A percentile compares a stretch with the other conserved stretches of the same genome.
phyloP scores from a whole-genome alignment of 139 green algal genomes.

The Picochlorum sp. region DNA sequence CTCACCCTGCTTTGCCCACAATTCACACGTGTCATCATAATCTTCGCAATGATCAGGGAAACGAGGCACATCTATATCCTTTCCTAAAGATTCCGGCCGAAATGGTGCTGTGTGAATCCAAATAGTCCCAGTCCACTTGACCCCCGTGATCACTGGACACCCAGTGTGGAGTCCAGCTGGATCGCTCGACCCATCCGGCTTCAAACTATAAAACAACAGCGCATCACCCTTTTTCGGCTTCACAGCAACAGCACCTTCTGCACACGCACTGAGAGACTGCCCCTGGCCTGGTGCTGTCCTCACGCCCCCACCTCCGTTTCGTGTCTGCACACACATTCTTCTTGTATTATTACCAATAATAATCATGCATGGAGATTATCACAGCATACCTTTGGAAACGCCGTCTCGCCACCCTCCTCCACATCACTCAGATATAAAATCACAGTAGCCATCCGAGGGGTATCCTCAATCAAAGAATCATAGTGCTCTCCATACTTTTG shows the following conservation, averaged over 20 bases:
- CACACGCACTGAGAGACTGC: background rate
- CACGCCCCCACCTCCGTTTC: background rate
- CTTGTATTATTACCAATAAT: no score
- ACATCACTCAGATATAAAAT: slow-evolving; percentile 59
- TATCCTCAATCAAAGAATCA: slow-evolving; percentile 56
- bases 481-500: slow-evolving; percentile 82
- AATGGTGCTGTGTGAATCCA: slow-evolving; percentile 58
- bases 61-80: background rate
- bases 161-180: slow-evolving; percentile 30
- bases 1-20: slow-evolving; percentile 27
- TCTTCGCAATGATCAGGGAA: slow-evolving; percentile 26
- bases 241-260: slow-evolving; percentile 36
- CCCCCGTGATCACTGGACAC: slow-evolving; percentile 49
- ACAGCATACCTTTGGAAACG: slow-evolving; percentile 29
- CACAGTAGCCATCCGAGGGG: slow-evolving; percentile 49
- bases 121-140: slow-evolving; percentile 67
- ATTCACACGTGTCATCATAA: slow-evolving; percentile 2
- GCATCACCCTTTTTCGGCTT: slow-evolving; percentile 40
- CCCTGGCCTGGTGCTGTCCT: background rate
- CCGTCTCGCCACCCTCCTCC: slow-evolving; percentile 51
- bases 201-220: slow-evolving; percentile 41
- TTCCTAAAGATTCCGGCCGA: slow-evolving; percentile 14
- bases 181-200: slow-evolving; percentile 27
- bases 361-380: background rate
- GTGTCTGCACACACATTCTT: no score